Base-by-base conservation (phyloP, 306 rosid genomes). In the Psophocarpus tetragonolobus region DNA sequence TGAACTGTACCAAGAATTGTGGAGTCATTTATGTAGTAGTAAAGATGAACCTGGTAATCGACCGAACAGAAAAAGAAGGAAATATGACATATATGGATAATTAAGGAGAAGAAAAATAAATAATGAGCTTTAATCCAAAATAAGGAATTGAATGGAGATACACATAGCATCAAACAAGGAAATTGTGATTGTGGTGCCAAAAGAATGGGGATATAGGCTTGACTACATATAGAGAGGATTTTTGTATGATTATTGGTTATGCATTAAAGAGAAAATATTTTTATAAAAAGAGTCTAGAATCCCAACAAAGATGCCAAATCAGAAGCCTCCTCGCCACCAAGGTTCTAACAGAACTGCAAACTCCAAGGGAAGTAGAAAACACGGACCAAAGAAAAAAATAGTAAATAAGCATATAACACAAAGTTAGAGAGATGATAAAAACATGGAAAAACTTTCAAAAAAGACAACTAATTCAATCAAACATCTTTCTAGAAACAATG, bases 301-400 rank as follows among this genome's bases (percentile, higher is more conserved):
- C 39, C 35, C 20, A 75, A 62, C 18, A 62, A 47, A 75, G 51
- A 63, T 33, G 51, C 39, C 63, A 75, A 75, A 63, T 63, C 51
- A 44, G 58, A 75, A 20, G 20, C 35, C 29, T 62, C 62, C 23
- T 1, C 13, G 33, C 26, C 24, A 20, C 9, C 4, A 45, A 12
- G 45, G 36, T 75, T 24, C 44, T 58, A 39, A 58, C 2, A 57
- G 69, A 74, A 58, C 29, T 3, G 29, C 3, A 74, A 58, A 73
- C 14, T 30, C 48, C 62, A n/a, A 3, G 41, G 13, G 38, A 67
- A 24, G 10, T 13, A 42, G 35, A 23, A 67, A 66, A 23, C 73
- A 23, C 3, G 7, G 23, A 47, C 1, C 17, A 41, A 12, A 65
- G n/a, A 38, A 38, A 20, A 65, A 38, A 12, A 29, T 30, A 32